Base-by-base conservation (phyloP, 129 eudicot genomes). In the Chrysanthemum seticuspe region DNA sequence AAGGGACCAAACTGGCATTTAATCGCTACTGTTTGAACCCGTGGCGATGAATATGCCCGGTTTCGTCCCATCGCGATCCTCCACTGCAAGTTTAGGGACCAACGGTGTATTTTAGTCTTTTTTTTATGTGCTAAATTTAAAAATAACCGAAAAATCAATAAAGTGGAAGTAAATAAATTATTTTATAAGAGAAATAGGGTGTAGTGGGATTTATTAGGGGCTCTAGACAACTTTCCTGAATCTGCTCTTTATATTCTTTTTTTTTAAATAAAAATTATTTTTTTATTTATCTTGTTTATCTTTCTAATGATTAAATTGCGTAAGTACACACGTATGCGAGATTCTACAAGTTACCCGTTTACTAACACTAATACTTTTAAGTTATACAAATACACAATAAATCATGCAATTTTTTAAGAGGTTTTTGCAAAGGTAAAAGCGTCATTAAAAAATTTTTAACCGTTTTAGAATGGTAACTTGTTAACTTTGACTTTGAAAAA, bases 181-280 rank as follows among this genome's bases (percentile, higher is more conserved):
- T 29, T n/a, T 27, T 6, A 45, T 45, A 36, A 65, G 70, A 49
- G 1, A 36, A 65, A 5, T 49, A 45, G 67, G 70, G 11, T 29
- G 9, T 56, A 57, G 80, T 76, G 79, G 79, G 59, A 54, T 50
- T 67, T 67, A 58, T 62, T 62, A 67, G 52, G 80, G 74, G 74
- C 74, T 76, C 74, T 59, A 58, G 80, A 67, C 74, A 67, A 76
- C 74, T 67, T 76, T 76, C 67, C 80, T 47, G 16, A 75, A 67
- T 67, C 51, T 67, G 57, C 55, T 67, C 67, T 14, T 67, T 56
- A 56, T 50, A 25, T 34, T 23, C 36, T 19, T 11, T 13, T 67
- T 52, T 0, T 23, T 23, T 23, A 23, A 23, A 23, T 51, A 25
- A 6, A 51, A 11, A 6, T 14, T 48, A 8, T 2, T n/a, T 13